A percentile compares a stretch with the other conserved stretches of the same genome.
Evolutionary conservation across 164 flowering plant species (phyloP).

Genomic region (Echeveria elegans): DNA sequence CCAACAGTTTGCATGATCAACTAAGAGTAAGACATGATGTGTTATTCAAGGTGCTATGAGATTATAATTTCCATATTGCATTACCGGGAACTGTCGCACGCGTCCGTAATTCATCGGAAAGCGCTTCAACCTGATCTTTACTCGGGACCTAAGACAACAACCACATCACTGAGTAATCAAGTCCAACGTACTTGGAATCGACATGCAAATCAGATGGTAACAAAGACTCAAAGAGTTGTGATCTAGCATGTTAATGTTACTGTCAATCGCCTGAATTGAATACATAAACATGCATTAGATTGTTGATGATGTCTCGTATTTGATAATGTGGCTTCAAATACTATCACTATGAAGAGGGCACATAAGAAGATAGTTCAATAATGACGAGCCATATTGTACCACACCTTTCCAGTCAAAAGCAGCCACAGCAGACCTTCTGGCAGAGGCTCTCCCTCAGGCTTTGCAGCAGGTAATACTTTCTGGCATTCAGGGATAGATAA

Average conservation of each 20-base stretch:
- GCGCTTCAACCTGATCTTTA: slow-evolving; percentile 77
- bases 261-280: too few relatives aligned
- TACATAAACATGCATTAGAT: too few relatives aligned
- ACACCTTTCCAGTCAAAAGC: background rate
- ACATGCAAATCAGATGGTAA: background rate
- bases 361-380: too few relatives aligned
- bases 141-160: slow-evolving; percentile 61
- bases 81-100: slow-evolving; percentile 87
- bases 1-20: background rate
- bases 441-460: background rate
- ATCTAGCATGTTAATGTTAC: too few relatives aligned
- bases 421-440: background rate
- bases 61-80: background rate
- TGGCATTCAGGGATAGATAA: background rate
- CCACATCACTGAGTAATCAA: background rate
- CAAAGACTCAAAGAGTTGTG: background rate
- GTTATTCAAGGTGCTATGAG: background rate
- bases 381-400: background rate
- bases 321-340: background rate
- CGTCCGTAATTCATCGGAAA: slow-evolving; percentile 57
- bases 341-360: background rate
- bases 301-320: background rate
- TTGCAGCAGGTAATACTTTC: background rate
- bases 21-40: background rate
- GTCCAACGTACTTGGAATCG: too few relatives aligned